Conservation (phyloP, 2,329 filamentous ascomycete species). For the Phoma sp. region DNA sequence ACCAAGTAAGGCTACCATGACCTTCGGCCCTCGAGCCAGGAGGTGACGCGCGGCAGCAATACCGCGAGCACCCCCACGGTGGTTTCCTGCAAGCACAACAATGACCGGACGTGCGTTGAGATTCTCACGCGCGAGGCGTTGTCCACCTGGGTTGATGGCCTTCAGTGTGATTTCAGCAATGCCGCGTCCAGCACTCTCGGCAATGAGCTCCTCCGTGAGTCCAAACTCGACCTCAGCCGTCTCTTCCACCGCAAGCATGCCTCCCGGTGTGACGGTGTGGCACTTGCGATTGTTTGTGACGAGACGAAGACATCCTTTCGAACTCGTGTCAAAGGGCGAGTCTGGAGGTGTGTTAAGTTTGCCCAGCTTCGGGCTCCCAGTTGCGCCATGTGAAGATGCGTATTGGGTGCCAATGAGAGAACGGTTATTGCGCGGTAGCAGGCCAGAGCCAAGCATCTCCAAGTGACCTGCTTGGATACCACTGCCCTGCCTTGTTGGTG, state of each 20-base stretch:
- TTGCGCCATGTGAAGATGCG: slow-evolving; percentile 45
- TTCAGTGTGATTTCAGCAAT: slow-evolving; percentile 83
- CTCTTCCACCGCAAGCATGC: slow-evolving; percentile 92
- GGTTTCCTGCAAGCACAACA: slow-evolving; percentile 92
- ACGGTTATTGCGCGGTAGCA: slow-evolving; percentile 40
- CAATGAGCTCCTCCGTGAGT: slow-evolving; percentile 85
- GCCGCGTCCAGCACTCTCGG: slow-evolving; percentile 87
- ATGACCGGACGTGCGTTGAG: slow-evolving; percentile 61
- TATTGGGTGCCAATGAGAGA: slow-evolving; percentile 42
- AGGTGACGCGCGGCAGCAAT: slow-evolving; percentile 87
- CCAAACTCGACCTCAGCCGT: slow-evolving; percentile 87
- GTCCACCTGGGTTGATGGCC: slow-evolving; percentile 65
- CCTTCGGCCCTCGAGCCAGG: slow-evolving; percentile 78
- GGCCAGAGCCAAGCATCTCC: slow-evolving; percentile 39
- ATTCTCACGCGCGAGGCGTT: slow-evolving; percentile 58
- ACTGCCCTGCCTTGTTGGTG: slow-evolving; percentile 49
- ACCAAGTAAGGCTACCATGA: slow-evolving; percentile 83
- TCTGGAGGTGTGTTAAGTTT: slow-evolving; percentile 45
- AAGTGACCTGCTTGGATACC: slow-evolving; percentile 45
- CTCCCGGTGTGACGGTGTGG: slow-evolving; percentile 69
- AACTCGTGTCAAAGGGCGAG: slow-evolving; percentile 42
- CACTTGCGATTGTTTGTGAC: slow-evolving; percentile 61
- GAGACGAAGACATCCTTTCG: slow-evolving; percentile 55
- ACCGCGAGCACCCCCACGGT: slow-evolving; percentile 83
- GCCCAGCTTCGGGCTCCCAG: slow-evolving; percentile 42